These are phyloP conservation scores for Hemileccinum impolitum DNA, from an alignment of 768 basidiomycete species.

Conservation along the genomic window DNA sequence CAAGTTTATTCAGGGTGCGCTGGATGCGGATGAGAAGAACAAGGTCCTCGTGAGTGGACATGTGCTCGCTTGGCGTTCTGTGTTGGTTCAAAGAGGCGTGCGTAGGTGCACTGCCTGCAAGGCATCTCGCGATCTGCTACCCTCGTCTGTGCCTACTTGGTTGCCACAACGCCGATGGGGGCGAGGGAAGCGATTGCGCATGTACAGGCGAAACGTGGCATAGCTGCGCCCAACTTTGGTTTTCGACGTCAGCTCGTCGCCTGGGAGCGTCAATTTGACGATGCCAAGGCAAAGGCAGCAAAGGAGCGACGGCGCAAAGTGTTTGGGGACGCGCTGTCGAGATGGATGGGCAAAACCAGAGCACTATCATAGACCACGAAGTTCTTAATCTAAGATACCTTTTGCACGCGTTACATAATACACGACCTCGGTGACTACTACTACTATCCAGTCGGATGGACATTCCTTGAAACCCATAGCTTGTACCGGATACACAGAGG, in stretches of 20 bases:
- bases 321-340: conserved; percentile 12
- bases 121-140: conserved; percentile 76
- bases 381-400: too few relatives aligned
- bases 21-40: conserved; percentile 40
- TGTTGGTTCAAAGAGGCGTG: neutral
- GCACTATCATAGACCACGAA: neutral
- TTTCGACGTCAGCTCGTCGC: conserved; percentile 56
- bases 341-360: conserved; percentile 14
- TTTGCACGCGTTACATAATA: conserved; percentile 18
- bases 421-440: neutral
- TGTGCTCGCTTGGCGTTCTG: neutral
- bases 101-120: conserved; percentile 72
- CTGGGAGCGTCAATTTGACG: conserved; percentile 33
- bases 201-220: conserved; percentile 52
- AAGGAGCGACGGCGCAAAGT: conserved; percentile 12
- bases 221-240: conserved; percentile 64
- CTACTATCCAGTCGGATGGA: conserved; percentile 21
- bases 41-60: conserved; percentile 46
- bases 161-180: conserved; percentile 49
- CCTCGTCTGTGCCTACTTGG: conserved; percentile 69
- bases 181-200: conserved; percentile 52
- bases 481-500: neutral
- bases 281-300: conserved; percentile 17
- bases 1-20: conserved; percentile 48
- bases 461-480: conserved; percentile 22